Evolutionary conservation across 805 yeast genomes (phyloP).

Genomic region (Candida taoyuanica): DNA sequence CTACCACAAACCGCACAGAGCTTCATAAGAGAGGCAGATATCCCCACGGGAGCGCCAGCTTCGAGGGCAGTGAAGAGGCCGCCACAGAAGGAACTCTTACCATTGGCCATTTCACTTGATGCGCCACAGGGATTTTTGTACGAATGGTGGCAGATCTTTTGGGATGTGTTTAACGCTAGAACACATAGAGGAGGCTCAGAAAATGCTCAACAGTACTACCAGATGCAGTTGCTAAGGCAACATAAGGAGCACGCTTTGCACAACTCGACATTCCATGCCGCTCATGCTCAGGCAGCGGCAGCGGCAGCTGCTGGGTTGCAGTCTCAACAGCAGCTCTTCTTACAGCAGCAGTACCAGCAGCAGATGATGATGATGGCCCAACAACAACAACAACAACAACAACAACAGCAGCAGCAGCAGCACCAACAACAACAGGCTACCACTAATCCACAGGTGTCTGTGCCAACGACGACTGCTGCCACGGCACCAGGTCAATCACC

Average conservation of each 20-base stretch:
- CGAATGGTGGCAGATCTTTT: slow-evolving; percentile 96
- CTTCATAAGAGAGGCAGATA: slow-evolving; percentile 73
- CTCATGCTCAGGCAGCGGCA: slow-evolving; percentile 27
- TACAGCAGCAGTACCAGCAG: slow-evolving; percentile 9
- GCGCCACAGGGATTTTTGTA: slow-evolving; percentile 83
- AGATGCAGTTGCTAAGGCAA: slow-evolving; percentile 54
- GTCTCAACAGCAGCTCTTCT: slow-evolving; percentile 4
- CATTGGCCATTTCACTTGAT: slow-evolving; percentile 56
- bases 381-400: slow-evolving; percentile 9
- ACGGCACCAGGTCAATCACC: no score
- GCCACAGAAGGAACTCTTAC: slow-evolving; percentile 40
- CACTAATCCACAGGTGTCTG: slow-evolving; percentile 14
- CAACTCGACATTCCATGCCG: slow-evolving; percentile 40
- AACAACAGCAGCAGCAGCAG: slow-evolving; percentile 8
- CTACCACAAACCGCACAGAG: slow-evolving; percentile 67
- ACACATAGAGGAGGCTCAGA: slow-evolving; percentile 59
- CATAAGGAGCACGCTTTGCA: slow-evolving; percentile 51
- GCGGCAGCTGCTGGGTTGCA: slow-evolving; percentile 7
- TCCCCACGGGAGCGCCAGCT: slow-evolving; percentile 30
- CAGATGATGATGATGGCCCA: slow-evolving; percentile 2
- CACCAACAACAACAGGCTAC: slow-evolving; percentile 25
- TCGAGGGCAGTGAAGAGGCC: slow-evolving; percentile 21
- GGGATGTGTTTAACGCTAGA: slow-evolving; percentile 88
- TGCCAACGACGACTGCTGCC: slow-evolving; percentile 1
- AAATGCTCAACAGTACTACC: slow-evolving; percentile 68